Base-by-base conservation (phyloP, 768 basidiomycete species). In the Leccinum ochraceum region DNA sequence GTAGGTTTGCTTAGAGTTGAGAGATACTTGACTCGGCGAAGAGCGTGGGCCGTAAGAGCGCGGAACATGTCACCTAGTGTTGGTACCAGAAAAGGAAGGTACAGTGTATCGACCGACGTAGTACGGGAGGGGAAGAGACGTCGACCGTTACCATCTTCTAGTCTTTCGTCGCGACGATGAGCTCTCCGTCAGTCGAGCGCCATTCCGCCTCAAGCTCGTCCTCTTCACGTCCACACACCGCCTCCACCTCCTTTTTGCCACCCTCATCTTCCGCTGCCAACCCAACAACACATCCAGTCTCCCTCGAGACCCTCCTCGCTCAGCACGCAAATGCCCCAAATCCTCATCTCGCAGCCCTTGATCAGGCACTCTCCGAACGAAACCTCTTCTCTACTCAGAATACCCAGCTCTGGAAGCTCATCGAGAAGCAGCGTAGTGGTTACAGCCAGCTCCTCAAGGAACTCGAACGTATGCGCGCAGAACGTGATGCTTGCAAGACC, bases 321-420 rank as follows among this genome's bases (percentile, higher is more conserved):
- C 73, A 80, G 28, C 81, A 92, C 66, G 79, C 83, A 6, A 67
- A 73, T 22, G 75, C 83, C 1, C 72, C 80, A 52, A 83, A 87
- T 74, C 86, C 86, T 44, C 79, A 65, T 49, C 72, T 73, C 48
- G 75, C 73, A 37, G 93, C 94, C 3, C 81, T 96, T 30, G 92
- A 94, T 26, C 83, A 86, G 60, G 85, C 87, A 8, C 79, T 96
- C 28, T 80, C 80, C 16, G 95, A 98, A 68, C 85, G 94, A 64
- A 96, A 95, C 69, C 75, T 78, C 44, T 84, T 95, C 54, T 84
- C 89, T 11, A 75, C 85, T 4, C 94, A 96, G 78, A 96, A 96
- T 72, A 78, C 87, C 16, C 93, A 95, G 76, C 85, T 96, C 22
- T 96, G 95, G 95, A 95, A 95, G 74, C 83, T 95, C 63, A 88